Evolutionary conservation across 768 basidiomycete species (phyloP).

Genomic region (Clavaria fumosa): DNA sequence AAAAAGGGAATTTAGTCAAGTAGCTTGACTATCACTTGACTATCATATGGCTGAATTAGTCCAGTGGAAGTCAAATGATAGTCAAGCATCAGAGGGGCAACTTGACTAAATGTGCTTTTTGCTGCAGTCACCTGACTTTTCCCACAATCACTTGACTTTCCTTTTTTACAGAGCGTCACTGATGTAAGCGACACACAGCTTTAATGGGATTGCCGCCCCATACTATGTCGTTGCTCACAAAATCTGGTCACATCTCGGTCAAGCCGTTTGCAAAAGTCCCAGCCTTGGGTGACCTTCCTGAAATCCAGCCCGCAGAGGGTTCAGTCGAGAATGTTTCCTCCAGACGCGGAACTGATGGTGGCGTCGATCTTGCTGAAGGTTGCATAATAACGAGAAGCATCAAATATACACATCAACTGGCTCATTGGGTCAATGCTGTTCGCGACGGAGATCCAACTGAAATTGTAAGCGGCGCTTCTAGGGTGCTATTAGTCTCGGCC

Average conservation of each 20-base stretch:
- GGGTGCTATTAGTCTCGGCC: not conserved
- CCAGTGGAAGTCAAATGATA: no score
- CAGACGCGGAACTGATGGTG: constrained; percentile 3
- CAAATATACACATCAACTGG: constrained; percentile 6
- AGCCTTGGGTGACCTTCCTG: constrained; percentile 4
- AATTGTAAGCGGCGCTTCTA: constrained; percentile 4
- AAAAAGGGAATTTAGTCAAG: no score
- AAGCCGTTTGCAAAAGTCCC: constrained; percentile 5
- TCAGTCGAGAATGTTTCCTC: constrained; percentile 5
- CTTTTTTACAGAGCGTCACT: no score
- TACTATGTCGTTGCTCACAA: constrained; percentile 5
- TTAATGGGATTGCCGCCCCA: not conserved
- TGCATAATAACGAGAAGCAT: constrained; percentile 3
- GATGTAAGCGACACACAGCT: no score
- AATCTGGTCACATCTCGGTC: constrained; percentile 2
- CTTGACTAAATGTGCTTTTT: no score
- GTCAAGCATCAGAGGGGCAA: no score
- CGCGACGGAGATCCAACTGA: constrained; percentile 4
- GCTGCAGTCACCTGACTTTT: no score
- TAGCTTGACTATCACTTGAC: no score
- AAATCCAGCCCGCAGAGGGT: not conserved
- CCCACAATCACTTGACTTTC: no score
- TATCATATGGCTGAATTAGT: no score
- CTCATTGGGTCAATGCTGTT: constrained; percentile 7
- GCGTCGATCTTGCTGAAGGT: constrained; percentile 5